Base-by-base conservation (phyloP, 2,329 filamentous ascomycete genomes). In the Fusarium sp. region DNA sequence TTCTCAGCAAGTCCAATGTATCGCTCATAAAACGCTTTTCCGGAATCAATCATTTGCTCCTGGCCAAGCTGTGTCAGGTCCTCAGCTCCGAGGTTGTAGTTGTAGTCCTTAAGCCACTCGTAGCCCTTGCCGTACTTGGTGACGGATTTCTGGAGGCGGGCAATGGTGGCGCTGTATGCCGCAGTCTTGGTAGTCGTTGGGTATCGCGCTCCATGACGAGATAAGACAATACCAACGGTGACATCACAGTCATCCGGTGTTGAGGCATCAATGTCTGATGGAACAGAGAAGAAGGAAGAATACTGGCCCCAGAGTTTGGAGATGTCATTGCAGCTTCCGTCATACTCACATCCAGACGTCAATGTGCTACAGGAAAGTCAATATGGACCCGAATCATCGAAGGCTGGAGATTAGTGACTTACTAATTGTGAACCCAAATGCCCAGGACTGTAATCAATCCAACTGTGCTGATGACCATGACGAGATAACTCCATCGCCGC, bases 241-340 rank as follows among this genome's bases (percentile, higher is more conserved):
- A 95, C 81, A 14, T 87, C 82, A 80, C 94, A 98, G n/a, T 83
- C 84, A 1, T 82, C 70, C 0, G 94, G 94, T 1, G 91, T 81
- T 9, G 83, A 82, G 8, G 84, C 72, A 17, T 88, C 82, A 51
- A 93, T 87, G 4, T 87, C 83, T 2, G 91, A 94, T 8, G 89
- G 86, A 0, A 94, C 90, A 1, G 90, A 86, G 80, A 92, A 97
- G 81, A 89, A 97, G 3, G 94, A 93, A 19, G 93, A 92, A 78
- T 97, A 97, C 77, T 95, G 94, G 57, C 94, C 94, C 93, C 94
- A 97, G 57, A 84, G 86, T 70, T 89, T 88, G 44, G 91, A 85
- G 33, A 85, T 77, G 6, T 86, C 79, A 47, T 84, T 83, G 78
- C 92, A 94, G 52, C 62, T 74, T 15, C 70, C 77, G 17, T 72